Evolutionary conservation across 345 rosid genomes (phyloP).

Genomic region (Eucalyptus leucophloia): DNA sequence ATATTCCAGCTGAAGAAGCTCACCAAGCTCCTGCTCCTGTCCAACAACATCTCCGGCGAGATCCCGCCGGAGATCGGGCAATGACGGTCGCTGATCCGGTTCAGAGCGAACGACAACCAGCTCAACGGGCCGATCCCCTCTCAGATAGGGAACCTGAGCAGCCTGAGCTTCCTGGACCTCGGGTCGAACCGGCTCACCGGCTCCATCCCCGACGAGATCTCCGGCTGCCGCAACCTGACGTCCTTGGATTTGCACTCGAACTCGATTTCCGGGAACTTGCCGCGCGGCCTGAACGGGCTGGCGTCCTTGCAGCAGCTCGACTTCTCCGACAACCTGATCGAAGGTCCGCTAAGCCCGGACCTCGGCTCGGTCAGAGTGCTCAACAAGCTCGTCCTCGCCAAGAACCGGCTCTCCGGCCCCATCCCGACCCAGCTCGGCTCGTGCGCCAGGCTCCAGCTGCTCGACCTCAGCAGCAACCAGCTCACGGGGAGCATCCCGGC

Average conservation of each 20-base stretch:
- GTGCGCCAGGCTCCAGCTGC: conserved; percentile 58
- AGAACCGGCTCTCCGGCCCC: conserved; percentile 49
- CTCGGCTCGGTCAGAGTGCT: conserved; percentile 56
- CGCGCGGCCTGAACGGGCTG: conserved; percentile 28
- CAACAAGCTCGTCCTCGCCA: conserved; percentile 55
- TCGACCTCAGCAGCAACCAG: conserved; percentile 57
- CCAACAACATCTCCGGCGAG: conserved; percentile 53
- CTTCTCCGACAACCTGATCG: conserved; percentile 49
- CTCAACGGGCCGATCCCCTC: conserved; percentile 47
- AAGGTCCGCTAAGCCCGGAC: conserved; percentile 38
- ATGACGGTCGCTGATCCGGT: conserved; percentile 49
- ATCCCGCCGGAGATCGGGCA: conserved; percentile 64
- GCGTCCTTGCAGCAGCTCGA: conserved; percentile 46
- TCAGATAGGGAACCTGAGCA: conserved; percentile 44
- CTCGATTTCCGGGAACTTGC: conserved; percentile 51
- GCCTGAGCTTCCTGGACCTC: conserved; percentile 63
- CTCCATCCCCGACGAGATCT: conserved; percentile 38
- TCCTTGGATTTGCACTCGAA: conserved; percentile 81
- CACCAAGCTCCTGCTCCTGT: conserved; percentile 70
- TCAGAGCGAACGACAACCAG: conserved; percentile 51
- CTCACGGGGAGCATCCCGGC: conserved; percentile 54
- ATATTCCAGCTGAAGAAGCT: conserved; percentile 53
- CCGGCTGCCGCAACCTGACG: conserved; percentile 52
- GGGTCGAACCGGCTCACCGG: conserved; percentile 60
- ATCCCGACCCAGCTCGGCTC: conserved; percentile 60